These are phyloP conservation scores for Calonectria crousiana DNA, from an alignment of 2,329 filamentous ascomycete species.

Conservation along the genomic window DNA sequence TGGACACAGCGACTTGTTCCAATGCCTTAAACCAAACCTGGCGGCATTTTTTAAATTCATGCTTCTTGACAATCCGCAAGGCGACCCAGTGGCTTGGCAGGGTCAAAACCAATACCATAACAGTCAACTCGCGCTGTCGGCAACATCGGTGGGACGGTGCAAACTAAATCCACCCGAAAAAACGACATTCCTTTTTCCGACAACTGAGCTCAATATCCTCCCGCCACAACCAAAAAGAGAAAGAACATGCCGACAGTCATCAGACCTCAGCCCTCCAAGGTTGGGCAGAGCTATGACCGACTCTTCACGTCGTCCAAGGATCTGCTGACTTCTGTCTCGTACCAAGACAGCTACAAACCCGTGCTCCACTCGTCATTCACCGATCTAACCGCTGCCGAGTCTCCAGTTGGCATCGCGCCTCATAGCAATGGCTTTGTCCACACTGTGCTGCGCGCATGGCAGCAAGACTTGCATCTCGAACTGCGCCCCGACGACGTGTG, in stretches of 20 bases:
- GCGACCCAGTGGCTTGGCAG: neutral
- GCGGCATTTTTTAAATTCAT: neutral
- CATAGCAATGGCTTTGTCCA: slow-evolving; percentile 21
- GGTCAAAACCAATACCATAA: neutral
- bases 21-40: neutral
- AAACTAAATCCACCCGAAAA: neutral
- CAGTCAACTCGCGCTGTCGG: neutral
- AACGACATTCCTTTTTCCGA: neutral
- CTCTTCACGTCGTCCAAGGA: slow-evolving; percentile 7
- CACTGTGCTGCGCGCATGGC: slow-evolving; percentile 11
- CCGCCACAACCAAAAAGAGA: neutral
- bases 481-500: slow-evolving; percentile 32
- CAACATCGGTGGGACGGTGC: neutral
- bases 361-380: slow-evolving; percentile 15
- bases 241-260: slow-evolving; percentile 4
- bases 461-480: slow-evolving; percentile 34
- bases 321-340: neutral
- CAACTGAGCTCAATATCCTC: neutral
- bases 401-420: neutral
- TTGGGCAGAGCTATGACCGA: slow-evolving; percentile 7
- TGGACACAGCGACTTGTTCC: neutral
- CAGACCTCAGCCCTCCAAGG: slow-evolving; percentile 13
- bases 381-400: slow-evolving; percentile 1
- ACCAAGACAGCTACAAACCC: neutral
- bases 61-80: neutral